Evolutionary conservation across 768 basidiomycete species (phyloP).

Genomic region (Boletus coccyginus): DNA sequence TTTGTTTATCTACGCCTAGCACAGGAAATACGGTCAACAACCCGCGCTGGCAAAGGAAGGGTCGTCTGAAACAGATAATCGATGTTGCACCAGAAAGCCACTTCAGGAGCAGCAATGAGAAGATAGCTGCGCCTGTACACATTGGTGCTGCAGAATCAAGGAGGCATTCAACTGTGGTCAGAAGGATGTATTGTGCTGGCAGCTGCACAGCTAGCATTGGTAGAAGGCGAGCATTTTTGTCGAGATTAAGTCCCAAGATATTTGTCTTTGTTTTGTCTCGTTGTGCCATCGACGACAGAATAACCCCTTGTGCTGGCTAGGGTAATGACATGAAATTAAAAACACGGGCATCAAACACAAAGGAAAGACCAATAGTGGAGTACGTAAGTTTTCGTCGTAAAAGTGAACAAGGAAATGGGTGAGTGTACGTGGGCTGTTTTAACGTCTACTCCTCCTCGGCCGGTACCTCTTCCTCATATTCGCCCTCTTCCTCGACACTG

Average conservation of each 20-base stretch:
- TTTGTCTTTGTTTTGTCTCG: slow-evolving; percentile 13
- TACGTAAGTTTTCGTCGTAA: slow-evolving; percentile 37
- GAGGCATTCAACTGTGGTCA: background rate
- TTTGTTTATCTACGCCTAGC: slow-evolving; percentile 7
- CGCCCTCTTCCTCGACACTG: slow-evolving; percentile 83
- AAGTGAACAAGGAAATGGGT: slow-evolving; percentile 12
- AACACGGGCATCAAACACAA: slow-evolving; percentile 28
- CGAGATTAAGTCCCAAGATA: background rate
- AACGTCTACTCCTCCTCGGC: slow-evolving; percentile 53
- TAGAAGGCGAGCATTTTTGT: background rate
- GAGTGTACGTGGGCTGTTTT: slow-evolving; percentile 20
- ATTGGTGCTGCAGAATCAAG: slow-evolving; percentile 20
- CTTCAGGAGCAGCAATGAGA: slow-evolving; percentile 32
- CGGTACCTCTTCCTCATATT: slow-evolving; percentile 79
- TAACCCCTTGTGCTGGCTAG: slow-evolving; percentile 24
- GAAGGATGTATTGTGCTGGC: background rate
- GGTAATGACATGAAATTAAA: slow-evolving; percentile 33
- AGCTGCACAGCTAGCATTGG: background rate
- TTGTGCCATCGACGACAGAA: background rate
- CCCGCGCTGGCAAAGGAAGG: slow-evolving; percentile 8
- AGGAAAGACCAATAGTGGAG: slow-evolving; percentile 30
- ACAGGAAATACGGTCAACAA: background rate
- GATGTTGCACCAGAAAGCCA: slow-evolving; percentile 29
- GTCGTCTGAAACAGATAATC: slow-evolving; percentile 6
- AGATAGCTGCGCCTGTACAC: slow-evolving; percentile 33